These are phyloP conservation scores for Hyaloscypha bicolor DNA, from an alignment of 495 filamentous ascomycete genomes.

Conservation along the genomic window DNA sequence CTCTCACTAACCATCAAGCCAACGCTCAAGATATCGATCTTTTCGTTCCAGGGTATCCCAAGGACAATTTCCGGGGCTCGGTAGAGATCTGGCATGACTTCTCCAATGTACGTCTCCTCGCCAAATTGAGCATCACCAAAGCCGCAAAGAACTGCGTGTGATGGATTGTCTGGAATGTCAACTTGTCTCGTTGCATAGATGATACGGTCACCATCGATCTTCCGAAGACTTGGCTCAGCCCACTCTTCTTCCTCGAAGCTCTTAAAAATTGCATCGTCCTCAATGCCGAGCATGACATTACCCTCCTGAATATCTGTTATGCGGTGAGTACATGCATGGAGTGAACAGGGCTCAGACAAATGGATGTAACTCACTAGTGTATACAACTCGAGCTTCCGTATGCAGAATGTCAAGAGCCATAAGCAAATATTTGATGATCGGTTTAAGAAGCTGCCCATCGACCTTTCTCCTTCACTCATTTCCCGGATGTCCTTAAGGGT, in stretches of 20 bases:
- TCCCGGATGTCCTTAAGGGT: constrained; percentile 15
- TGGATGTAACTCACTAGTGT: constrained; percentile 31
- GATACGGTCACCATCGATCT: constrained; percentile 9
- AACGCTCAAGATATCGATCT: constrained; percentile 49
- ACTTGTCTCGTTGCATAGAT: constrained; percentile 24
- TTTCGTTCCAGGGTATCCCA: constrained; percentile 42
- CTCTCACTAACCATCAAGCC: constrained; percentile 43
- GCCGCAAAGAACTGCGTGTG: constrained; percentile 24
- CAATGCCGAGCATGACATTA: constrained; percentile 28
- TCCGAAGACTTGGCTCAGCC: constrained; percentile 24
- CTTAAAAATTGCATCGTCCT: constrained; percentile 21
- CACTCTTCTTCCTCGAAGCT: constrained; percentile 21
- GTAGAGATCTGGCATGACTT: constrained; percentile 46
- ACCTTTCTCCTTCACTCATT: constrained; percentile 5
- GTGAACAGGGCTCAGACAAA: too few relatives aligned
- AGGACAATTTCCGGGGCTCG: constrained; percentile 49
- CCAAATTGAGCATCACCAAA: constrained; percentile 29
- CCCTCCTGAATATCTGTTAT: constrained; percentile 30
- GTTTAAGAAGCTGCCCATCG: constrained; percentile 13
- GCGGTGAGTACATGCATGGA: constrained; percentile 4
- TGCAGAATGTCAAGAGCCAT: constrained; percentile 27
- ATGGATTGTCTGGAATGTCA: constrained; percentile 11
- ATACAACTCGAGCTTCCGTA: constrained; percentile 19
- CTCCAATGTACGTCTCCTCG: constrained; percentile 16
- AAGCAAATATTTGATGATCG: constrained; percentile 14